Evolutionary conservation across 345 rosid species (phyloP).

Genomic region (Lenwebbia sp.): DNA sequence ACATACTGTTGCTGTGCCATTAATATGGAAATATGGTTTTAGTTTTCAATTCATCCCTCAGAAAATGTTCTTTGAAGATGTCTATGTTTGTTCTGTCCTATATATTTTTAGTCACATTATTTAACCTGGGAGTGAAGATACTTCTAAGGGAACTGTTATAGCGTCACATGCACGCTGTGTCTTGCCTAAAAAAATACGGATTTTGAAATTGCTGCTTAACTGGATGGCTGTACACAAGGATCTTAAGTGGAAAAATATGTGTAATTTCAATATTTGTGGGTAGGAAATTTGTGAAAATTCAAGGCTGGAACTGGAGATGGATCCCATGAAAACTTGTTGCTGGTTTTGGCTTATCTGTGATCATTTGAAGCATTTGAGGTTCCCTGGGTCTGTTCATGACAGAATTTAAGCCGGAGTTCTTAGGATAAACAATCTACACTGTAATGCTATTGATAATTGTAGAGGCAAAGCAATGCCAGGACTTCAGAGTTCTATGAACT

Average conservation of each 20-base stretch:
- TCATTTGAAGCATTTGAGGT: not conserved
- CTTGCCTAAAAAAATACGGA: not conserved
- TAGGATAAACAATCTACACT: not conserved
- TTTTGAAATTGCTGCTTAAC: not conserved
- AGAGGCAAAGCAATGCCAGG: not conserved
- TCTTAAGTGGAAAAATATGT: not conserved
- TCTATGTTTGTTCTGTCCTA: not conserved
- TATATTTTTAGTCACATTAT: not conserved
- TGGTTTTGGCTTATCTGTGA: not conserved
- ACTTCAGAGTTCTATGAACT: not conserved
- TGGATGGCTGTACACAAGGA: not conserved
- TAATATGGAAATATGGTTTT: not conserved
- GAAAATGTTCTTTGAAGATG: not conserved
- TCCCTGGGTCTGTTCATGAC: not conserved
- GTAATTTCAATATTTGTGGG: not conserved
- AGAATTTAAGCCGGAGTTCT: not conserved
- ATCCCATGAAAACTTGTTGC: not conserved
- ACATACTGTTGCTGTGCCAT: not conserved
- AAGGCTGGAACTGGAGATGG: not conserved
- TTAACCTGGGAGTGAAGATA: not conserved
- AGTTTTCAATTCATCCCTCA: not conserved
- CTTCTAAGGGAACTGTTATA: not conserved
- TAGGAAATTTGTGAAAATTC: not conserved
- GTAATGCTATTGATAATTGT: not conserved
- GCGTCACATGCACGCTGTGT: not conserved